phyloP scores from a whole-genome alignment of 805 yeast genomes.

The Kluyveromyces aestuarii region DNA sequence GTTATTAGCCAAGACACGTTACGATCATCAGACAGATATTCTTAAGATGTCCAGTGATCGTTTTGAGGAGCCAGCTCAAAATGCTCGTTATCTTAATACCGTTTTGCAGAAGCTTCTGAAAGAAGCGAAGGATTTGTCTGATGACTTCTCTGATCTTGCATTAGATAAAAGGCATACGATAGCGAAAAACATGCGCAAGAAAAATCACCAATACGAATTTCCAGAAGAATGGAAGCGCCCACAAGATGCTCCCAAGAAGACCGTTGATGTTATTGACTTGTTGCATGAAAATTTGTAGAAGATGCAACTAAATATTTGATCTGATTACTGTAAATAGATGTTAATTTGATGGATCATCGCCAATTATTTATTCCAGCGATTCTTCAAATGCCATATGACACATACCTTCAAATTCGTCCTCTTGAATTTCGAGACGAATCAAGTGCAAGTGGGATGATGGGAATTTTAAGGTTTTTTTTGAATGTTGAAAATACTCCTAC shows the following conservation, averaged over 20 bases:
- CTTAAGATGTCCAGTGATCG: slow-evolving; percentile 58
- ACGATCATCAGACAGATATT: slow-evolving; percentile 48
- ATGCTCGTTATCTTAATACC: slow-evolving; percentile 64
- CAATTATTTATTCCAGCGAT: background rate
- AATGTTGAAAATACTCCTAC: no score
- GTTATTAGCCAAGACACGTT: slow-evolving; percentile 71
- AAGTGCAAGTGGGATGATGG: no score
- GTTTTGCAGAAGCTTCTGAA: slow-evolving; percentile 49
- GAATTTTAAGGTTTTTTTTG: no score
- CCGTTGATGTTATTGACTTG: slow-evolving; percentile 13
- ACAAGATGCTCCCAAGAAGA: slow-evolving; percentile 53
- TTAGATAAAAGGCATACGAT: slow-evolving; percentile 64
- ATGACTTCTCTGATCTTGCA: slow-evolving; percentile 69
- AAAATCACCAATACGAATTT: slow-evolving; percentile 38
- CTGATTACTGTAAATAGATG: background rate
- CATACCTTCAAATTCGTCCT: no score
- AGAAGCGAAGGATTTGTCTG: slow-evolving; percentile 55
- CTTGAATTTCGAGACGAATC: no score
- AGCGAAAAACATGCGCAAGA: slow-evolving; percentile 37
- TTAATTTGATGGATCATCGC: background rate
- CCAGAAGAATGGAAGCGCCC: slow-evolving; percentile 78
- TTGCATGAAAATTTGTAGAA: slow-evolving; percentile 6
- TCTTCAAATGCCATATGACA: no score
- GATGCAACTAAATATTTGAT: background rate
- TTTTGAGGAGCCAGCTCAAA: slow-evolving; percentile 75